Conservation (phyloP, 2,329 filamentous ascomycete genomes). For the Colletotrichum noveboracense region DNA sequence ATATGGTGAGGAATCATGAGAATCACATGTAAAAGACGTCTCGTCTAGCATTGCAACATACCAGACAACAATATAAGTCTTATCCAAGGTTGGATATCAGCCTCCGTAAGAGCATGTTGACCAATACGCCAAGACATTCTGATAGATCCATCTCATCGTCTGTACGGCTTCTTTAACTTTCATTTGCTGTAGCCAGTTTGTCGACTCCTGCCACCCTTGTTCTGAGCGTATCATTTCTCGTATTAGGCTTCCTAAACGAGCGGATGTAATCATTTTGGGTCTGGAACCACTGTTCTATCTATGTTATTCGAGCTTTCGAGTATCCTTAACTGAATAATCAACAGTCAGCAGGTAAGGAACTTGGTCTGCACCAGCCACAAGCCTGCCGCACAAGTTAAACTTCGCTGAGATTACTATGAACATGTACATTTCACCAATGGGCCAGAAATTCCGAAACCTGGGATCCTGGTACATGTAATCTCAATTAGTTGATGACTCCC, state of each 20-base stretch:
- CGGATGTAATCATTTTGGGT: background rate
- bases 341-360: background rate
- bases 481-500: background rate
- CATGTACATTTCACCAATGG: fast-evolving
- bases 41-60: background rate
- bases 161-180: no score
- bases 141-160: background rate
- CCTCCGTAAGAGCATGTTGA: background rate
- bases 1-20: background rate
- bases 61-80: fast-evolving
- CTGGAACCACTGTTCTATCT: background rate
- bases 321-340: background rate
- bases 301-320: background rate
- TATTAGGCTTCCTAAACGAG: background rate
- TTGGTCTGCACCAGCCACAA: background rate
- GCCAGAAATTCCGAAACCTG: background rate
- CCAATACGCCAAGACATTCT: background rate
- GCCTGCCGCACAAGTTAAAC: background rate
- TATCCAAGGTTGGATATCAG: fast-evolving
- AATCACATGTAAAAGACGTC: background rate
- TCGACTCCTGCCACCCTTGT: background rate
- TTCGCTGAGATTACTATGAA: background rate
- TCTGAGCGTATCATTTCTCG: background rate
- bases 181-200: background rate
- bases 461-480: background rate